phyloP scores from a whole-genome alignment of 805 yeast species.

The Zygosaccharomyces lentus region DNA sequence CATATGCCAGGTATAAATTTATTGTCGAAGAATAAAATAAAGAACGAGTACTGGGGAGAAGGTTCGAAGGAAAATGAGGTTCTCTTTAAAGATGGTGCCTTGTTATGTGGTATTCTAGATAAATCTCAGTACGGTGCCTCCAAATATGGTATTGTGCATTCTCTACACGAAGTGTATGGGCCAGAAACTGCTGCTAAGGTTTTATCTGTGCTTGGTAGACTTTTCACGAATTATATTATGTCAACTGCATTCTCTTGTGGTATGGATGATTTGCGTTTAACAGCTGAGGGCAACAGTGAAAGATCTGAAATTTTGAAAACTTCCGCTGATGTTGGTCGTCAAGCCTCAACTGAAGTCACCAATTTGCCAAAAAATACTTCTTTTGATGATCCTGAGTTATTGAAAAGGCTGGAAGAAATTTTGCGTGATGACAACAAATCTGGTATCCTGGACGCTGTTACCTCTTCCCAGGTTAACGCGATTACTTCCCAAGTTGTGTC shows the following conservation, averaged over 20 bases:
- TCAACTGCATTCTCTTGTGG: conserved; percentile 97
- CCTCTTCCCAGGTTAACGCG: conserved; percentile 86
- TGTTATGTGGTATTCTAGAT: conserved; percentile 88
- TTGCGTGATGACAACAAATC: conserved; percentile 88
- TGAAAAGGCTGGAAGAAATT: conserved; percentile 88
- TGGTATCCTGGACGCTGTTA: conserved; percentile 91
- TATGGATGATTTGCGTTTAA: conserved; percentile 96
- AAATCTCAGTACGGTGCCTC: conserved; percentile 99
- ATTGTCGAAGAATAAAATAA: conserved; percentile 78
- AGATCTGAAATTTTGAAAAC: conserved; percentile 76
- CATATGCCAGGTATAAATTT: conserved; percentile 90
- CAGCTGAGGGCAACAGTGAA: conserved; percentile 86
- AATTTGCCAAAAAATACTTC: conserved; percentile 55
- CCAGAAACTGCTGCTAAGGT: conserved; percentile 85
- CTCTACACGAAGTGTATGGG: conserved; percentile 94
- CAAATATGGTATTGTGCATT: conserved; percentile 93
- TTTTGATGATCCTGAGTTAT: conserved; percentile 67
- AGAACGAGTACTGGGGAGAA: conserved; percentile 91
- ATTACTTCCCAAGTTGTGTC: conserved; percentile 93
- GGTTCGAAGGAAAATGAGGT: conserved; percentile 84
- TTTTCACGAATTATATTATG: conserved; percentile 91
- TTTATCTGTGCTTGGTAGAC: conserved; percentile 86
- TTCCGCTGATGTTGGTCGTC: conserved; percentile 77
- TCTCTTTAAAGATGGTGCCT: conserved; percentile 78
- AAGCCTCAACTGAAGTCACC: conserved; percentile 93